Percentiles rank a stretch among this genome's conserved stretches.
These are phyloP conservation scores for Phytophthora chlamydospora DNA, from an alignment of 352 stramenopile genomes.

Conservation along the genomic window DNA sequence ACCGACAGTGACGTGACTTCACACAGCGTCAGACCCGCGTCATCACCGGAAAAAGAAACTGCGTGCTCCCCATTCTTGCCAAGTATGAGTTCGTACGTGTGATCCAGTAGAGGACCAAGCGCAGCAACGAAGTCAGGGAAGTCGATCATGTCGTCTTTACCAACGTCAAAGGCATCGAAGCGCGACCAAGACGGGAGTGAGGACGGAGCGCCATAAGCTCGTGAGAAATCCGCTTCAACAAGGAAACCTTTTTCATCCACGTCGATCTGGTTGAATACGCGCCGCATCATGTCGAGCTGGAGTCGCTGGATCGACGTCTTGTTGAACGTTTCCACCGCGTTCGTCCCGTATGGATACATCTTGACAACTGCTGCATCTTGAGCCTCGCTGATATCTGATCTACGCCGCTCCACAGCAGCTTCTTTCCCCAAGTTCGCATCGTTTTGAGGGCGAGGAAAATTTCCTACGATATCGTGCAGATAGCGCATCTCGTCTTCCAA, in stretches of 20 bases:
- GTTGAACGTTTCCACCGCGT: slow-evolving; percentile 57
- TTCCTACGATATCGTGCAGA: slow-evolving; percentile 43
- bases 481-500: slow-evolving; percentile 70
- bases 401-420: background rate
- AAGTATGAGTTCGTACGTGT: slow-evolving; percentile 44
- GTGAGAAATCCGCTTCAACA: slow-evolving; percentile 35
- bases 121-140: slow-evolving; percentile 64
- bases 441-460: slow-evolving; percentile 1
- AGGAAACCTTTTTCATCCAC: slow-evolving; percentile 44
- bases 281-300: slow-evolving; percentile 60
- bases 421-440: background rate
- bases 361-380: slow-evolving; percentile 31
- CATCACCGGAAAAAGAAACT: background rate
- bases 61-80: slow-evolving; percentile 6
- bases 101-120: slow-evolving; percentile 57
- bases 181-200: slow-evolving; percentile 37
- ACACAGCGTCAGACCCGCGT: slow-evolving; percentile 36
- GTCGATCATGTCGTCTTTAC: slow-evolving; percentile 54
- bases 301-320: slow-evolving; percentile 45
- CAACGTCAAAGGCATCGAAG: slow-evolving; percentile 64
- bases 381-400: background rate
- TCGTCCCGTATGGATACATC: slow-evolving; percentile 72
- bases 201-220: slow-evolving; percentile 13
- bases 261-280: slow-evolving; percentile 48
- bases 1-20: slow-evolving; percentile 51